Conservation (phyloP, 129 eudicot genomes). For the Glebionis coronaria region DNA sequence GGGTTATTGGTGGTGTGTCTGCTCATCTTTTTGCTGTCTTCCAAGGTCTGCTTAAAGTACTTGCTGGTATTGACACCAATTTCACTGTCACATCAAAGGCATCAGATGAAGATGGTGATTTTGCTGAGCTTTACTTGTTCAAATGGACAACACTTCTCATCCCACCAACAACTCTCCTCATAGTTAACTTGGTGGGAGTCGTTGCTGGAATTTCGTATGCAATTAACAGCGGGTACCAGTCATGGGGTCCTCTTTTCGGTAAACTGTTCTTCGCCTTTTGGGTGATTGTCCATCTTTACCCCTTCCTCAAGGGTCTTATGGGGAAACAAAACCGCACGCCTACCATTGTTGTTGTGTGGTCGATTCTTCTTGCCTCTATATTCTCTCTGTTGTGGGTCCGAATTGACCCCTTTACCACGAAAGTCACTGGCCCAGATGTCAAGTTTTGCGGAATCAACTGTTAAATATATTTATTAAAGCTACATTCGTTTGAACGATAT, state of each 20-base stretch:
- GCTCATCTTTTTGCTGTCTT: conserved; percentile 83
- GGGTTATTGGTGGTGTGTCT: conserved; percentile 93
- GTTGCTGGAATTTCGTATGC: conserved; percentile 87
- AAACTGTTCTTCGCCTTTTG: conserved; percentile 84
- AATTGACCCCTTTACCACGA: conserved; percentile 72
- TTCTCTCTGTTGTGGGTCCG: conserved; percentile 88
- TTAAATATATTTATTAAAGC: conserved; percentile 24
- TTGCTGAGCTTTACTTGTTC: conserved; percentile 76
- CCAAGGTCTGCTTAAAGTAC: conserved; percentile 86
- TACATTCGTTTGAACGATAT: neutral
- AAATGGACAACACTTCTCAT: conserved; percentile 87
- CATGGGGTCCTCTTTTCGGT: conserved; percentile 94
- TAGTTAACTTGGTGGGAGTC: conserved; percentile 74
- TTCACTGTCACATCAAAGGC: conserved; percentile 94
- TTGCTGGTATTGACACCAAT: conserved; percentile 88
- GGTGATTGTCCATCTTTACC: conserved; percentile 95
- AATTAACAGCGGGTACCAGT: conserved; percentile 81
- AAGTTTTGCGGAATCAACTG: conserved; percentile 77
- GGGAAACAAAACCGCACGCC: conserved; percentile 93
- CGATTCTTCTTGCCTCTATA: conserved; percentile 82
- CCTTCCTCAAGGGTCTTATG: conserved; percentile 91
- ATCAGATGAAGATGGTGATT: conserved; percentile 84
- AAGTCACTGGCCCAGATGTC: conserved; percentile 72
- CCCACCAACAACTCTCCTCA: conserved; percentile 86
- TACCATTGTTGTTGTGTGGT: conserved; percentile 79